Evolutionary conservation across 1,284 basidiomycete genomes (phyloP).

Genomic region (Peniophora sp.): DNA sequence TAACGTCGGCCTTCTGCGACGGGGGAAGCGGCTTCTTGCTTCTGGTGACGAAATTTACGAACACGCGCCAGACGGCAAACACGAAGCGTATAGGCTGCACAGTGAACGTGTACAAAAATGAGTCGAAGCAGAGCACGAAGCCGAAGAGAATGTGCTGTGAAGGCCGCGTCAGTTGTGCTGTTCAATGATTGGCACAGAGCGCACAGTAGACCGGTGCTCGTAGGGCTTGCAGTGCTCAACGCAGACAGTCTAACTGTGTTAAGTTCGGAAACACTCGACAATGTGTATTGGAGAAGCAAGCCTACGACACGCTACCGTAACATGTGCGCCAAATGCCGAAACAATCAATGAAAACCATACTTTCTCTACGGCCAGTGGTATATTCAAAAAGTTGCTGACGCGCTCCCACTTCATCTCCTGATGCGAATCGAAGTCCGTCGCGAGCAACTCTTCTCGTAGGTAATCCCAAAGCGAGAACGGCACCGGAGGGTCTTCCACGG

Average conservation of each 20-base stretch:
- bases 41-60: constrained; percentile 42
- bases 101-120: constrained; percentile 97
- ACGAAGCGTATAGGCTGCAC: constrained; percentile 88
- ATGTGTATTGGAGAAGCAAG: neutral
- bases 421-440: constrained; percentile 88
- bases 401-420: constrained; percentile 95
- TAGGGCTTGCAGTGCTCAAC: too few relatives aligned
- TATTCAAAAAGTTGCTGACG: constrained; percentile 94
- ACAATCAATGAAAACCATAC: constrained; percentile 26
- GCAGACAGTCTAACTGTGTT: too few relatives aligned
- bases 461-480: constrained; percentile 90
- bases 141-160: constrained; percentile 86
- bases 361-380: constrained; percentile 93
- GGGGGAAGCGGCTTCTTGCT: constrained; percentile 58
- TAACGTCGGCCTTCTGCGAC: constrained; percentile 87
- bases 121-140: constrained; percentile 90
- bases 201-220: too few relatives aligned
- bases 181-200: too few relatives aligned
- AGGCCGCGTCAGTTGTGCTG: neutral
- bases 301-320: constrained; percentile 9
- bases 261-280: too few relatives aligned
- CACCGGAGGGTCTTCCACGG: constrained; percentile 22
- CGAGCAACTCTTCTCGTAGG: constrained; percentile 77
- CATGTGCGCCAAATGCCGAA: too few relatives aligned
- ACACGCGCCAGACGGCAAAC: constrained; percentile 58